Base-by-base conservation (phyloP, 2,329 filamentous ascomycete genomes). In the Ophiostoma sp. region DNA sequence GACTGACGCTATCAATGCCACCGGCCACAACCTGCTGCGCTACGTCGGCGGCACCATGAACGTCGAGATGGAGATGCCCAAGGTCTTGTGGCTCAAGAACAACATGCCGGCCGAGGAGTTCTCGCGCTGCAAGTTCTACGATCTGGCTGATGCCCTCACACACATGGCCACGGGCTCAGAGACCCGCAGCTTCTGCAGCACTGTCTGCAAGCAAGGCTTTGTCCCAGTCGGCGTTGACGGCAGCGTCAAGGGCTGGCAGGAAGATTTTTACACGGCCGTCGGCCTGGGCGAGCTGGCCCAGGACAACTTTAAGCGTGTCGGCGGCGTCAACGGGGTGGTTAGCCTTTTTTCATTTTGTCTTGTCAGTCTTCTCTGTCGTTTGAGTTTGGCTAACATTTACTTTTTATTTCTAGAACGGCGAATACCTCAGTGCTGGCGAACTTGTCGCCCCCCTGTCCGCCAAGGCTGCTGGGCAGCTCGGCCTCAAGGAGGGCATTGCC, bases 21-120 rank as follows among this genome's bases (percentile, higher is more conserved):
- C 95, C 2, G 85, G 89, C 67, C 95, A 99, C 82, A 95, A 96
- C 78, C 83, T 99, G 67, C 86, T 99, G 69, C 90, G 93, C 75
- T 99, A 99, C 76, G 95, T 99, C 18, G 95, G 95, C 73, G 95
- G 95, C 72, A 94, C 90, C 77, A 99, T 99, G 95, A 97, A 92
- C 77, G 94, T 97, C 72, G 95, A 99, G 82, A 99, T 99, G 95
- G 95, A 99, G 78, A 96, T 99, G 68, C 95, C 95, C 72, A 99
- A 99, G 81, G 92, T 97, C 1, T 84, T 98, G 69, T 99, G 95
- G 95, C 84, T 99, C 76, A 98, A 98, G 85, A 97, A 97, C 79
- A 87, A 98, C 80, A 98, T 99, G 95, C 90, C 95, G 2, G 84
- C 90, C 68, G 91, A 97, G 74, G 83, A 95, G 16, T 99, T 98